A percentile compares a stretch with the other conserved stretches of the same genome.
Conservation (phyloP, 805 yeast species). For the Saccharomycopsis capsularis region DNA sequence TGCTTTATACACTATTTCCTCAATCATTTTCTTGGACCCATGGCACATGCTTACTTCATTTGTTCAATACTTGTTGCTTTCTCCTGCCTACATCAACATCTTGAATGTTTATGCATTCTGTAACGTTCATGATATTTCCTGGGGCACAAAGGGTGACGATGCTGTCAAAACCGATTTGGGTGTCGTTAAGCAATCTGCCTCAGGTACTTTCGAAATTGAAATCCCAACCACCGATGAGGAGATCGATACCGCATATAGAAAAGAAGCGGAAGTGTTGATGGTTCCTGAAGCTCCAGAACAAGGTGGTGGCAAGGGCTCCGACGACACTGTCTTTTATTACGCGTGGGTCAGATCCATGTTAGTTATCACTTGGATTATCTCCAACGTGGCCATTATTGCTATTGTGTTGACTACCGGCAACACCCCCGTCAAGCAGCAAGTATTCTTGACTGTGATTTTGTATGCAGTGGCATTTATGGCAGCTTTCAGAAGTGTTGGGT, state of each 20-base stretch:
- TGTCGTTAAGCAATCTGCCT: conserved; percentile 60
- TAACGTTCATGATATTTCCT: conserved; percentile 90
- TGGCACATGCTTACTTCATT: conserved; percentile 89
- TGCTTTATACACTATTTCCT: conserved; percentile 67
- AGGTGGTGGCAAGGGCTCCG: conserved; percentile 27
- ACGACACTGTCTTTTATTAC: conserved; percentile 64
- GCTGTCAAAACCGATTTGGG: conserved; percentile 58
- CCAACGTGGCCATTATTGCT: conserved; percentile 76
- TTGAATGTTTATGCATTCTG: conserved; percentile 92
- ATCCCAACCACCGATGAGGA: conserved; percentile 74
- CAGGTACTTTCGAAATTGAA: conserved; percentile 60
- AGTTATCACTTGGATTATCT: conserved; percentile 81
- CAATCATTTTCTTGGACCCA: conserved; percentile 80
- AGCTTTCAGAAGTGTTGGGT: conserved; percentile 70
- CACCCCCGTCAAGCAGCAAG: conserved; percentile 39
- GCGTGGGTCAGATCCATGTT: conserved; percentile 88
- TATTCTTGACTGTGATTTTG: conserved; percentile 74
- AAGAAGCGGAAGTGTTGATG: conserved; percentile 55
- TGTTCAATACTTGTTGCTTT: conserved; percentile 70
- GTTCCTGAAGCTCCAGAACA: conserved; percentile 29
- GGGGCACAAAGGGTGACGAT: conserved; percentile 94
- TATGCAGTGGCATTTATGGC: conserved; percentile 95
- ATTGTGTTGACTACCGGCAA: conserved; percentile 47
- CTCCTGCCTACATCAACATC: conserved; percentile 88
- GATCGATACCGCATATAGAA: conserved; percentile 66